Conservation (phyloP, 2,329 filamentous ascomycete genomes). For the Phoma herbarum region DNA sequence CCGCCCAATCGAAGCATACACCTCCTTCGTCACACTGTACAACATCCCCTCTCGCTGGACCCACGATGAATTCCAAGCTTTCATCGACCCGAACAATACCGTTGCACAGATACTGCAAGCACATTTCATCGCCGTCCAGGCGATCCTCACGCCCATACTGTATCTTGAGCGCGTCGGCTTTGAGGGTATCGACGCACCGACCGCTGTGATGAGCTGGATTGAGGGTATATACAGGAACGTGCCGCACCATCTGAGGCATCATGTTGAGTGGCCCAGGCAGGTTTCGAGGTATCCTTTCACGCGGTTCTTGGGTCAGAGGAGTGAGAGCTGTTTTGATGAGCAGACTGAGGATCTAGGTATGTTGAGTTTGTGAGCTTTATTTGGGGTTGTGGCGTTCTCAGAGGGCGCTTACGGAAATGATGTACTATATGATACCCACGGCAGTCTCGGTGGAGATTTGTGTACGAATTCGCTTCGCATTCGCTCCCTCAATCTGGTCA, state of each 20-base stretch:
- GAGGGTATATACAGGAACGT: slow-evolving; percentile 46
- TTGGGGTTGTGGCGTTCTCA: not conserved
- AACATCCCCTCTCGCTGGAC: slow-evolving; percentile 53
- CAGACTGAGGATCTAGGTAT: slow-evolving; percentile 1
- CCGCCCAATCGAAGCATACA: slow-evolving; percentile 50
- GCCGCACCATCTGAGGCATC: slow-evolving; percentile 30
- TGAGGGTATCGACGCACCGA: slow-evolving; percentile 45
- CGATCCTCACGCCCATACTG: slow-evolving; percentile 55
- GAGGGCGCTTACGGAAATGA: not conserved
- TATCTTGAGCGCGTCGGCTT: slow-evolving; percentile 47
- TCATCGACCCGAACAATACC: slow-evolving; percentile 55
- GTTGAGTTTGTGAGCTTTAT: not conserved
- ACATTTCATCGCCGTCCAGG: slow-evolving; percentile 59
- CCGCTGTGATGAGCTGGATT: slow-evolving; percentile 44
- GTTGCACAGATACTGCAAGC: slow-evolving; percentile 56
- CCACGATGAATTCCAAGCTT: slow-evolving; percentile 54
- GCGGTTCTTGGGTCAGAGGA: slow-evolving; percentile 39
- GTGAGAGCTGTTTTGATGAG: not conserved
- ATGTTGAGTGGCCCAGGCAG: slow-evolving; percentile 44
- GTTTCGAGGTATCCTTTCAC: slow-evolving; percentile 43
- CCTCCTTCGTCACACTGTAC: slow-evolving; percentile 55
- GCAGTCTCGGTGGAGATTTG: not conserved
- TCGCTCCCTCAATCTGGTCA: too few relatives aligned
- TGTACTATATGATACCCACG: slow-evolving; percentile 13
- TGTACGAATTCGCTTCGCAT: not conserved